These are phyloP conservation scores for Fusarium acutatum DNA, from an alignment of 2,329 filamentous ascomycete species.

Conservation along the genomic window DNA sequence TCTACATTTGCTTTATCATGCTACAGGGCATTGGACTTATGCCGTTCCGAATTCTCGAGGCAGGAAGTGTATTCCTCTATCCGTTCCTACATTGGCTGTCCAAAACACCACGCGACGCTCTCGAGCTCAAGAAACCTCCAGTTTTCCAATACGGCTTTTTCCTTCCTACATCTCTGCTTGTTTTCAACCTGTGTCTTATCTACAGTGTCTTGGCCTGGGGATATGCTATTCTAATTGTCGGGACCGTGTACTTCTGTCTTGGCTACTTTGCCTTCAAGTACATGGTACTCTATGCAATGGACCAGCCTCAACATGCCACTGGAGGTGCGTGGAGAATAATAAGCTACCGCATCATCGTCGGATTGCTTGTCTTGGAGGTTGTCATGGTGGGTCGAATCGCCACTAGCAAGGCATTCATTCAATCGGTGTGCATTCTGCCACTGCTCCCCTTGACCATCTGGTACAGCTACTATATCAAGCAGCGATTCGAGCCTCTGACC, in stretches of 20 bases:
- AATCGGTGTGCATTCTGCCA: constrained; percentile 77
- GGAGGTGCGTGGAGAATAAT: constrained; percentile 97
- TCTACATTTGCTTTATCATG: constrained; percentile 95
- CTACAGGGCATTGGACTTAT: constrained; percentile 94
- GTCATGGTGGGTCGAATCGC: constrained; percentile 90
- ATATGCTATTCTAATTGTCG: constrained; percentile 82
- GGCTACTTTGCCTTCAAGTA: constrained; percentile 96
- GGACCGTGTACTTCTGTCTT: constrained; percentile 82
- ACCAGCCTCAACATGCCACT: constrained; percentile 92
- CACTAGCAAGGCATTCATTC: constrained; percentile 77
- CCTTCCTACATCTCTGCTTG: constrained; percentile 87
- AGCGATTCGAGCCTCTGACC: constrained; percentile 87
- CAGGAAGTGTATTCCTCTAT: constrained; percentile 85
- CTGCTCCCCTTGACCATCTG: constrained; percentile 83
- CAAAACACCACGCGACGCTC: constrained; percentile 89
- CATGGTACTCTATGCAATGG: constrained; percentile 97
- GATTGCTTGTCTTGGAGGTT: constrained; percentile 86
- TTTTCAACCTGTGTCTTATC: constrained; percentile 94
- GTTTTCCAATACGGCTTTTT: constrained; percentile 97
- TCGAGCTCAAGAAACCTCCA: constrained; percentile 81
- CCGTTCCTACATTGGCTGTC: constrained; percentile 81
- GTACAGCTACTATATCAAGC: constrained; percentile 85
- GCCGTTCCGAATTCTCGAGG: constrained; percentile 89
- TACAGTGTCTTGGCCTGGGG: constrained; percentile 88
- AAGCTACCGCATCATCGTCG: constrained; percentile 87